phyloP scores from a whole-genome alignment of 2,329 filamentous ascomycete genomes.

The Sporothrix inflata region DNA sequence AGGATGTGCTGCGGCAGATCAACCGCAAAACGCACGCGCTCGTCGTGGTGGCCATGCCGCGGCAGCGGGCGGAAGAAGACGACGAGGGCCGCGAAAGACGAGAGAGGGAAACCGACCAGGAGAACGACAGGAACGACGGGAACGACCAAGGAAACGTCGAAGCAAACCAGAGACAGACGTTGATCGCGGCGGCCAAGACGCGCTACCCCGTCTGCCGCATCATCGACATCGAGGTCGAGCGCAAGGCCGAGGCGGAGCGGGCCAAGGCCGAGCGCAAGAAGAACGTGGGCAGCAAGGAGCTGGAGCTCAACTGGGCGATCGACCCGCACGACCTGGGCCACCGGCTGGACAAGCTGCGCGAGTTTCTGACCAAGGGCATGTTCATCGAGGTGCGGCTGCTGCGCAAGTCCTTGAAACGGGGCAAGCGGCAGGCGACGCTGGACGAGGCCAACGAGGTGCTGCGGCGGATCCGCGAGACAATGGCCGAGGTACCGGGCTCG shows the following conservation, averaged over 20 bases:
- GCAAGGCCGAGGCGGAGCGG: slow-evolving; percentile 49
- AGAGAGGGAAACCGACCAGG: no score
- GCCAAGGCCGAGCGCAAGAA: slow-evolving; percentile 47
- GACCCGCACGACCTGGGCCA: slow-evolving; percentile 73
- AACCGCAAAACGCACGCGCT: slow-evolving; percentile 44
- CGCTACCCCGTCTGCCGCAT: slow-evolving; percentile 70
- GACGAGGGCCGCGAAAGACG: no score
- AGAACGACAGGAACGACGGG: background rate
- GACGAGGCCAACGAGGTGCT: slow-evolving; percentile 67
- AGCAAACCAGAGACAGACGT: background rate
- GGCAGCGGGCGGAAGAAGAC: background rate
- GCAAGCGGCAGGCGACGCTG: slow-evolving; percentile 58
- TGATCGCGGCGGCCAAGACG: slow-evolving; percentile 32
- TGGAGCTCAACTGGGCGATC: slow-evolving; percentile 93
- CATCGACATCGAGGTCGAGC: slow-evolving; percentile 59
- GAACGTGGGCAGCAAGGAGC: slow-evolving; percentile 63
- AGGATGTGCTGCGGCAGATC: slow-evolving; percentile 47
- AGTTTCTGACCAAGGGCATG: slow-evolving; percentile 74
- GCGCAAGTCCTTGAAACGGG: slow-evolving; percentile 65
- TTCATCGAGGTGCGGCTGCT: slow-evolving; percentile 75
- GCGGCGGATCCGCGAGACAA: slow-evolving; percentile 42
- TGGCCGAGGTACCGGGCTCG: slow-evolving; percentile 42
- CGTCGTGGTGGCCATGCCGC: slow-evolving; percentile 34
- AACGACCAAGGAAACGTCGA: background rate
- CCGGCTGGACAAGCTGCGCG: slow-evolving; percentile 66